A percentile compares a stretch with the other conserved stretches of the same genome.
Conservation (phyloP, 768 basidiomycete genomes). For the Tylopilus vinaceipallidus region DNA sequence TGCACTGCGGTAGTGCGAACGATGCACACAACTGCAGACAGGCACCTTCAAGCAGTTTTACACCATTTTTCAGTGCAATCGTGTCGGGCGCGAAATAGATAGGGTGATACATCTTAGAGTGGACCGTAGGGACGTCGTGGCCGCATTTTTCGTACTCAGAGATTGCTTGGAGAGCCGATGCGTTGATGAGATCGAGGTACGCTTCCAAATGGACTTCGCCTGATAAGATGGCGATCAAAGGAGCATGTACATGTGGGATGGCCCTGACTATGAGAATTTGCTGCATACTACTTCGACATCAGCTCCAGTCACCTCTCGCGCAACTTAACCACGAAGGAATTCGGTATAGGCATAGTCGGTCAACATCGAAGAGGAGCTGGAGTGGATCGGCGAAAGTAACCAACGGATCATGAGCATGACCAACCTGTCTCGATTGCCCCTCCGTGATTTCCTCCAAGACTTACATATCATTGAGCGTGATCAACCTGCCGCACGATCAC, state of each 20-base stretch:
- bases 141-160: constrained; percentile 25
- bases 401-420: constrained; percentile 5
- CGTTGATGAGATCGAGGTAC: constrained; percentile 32
- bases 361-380: constrained; percentile 93
- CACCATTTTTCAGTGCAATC: constrained; percentile 24
- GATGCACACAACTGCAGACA: constrained; percentile 28
- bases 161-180: constrained; percentile 26
- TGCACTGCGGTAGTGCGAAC: constrained; percentile 29
- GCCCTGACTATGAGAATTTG: too few species aligned
- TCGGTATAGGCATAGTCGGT: constrained; percentile 95
- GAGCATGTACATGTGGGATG: too few species aligned
- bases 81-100: constrained; percentile 21
- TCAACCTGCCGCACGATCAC: constrained; percentile 58
- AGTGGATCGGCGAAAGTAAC: background rate
- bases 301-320: constrained; percentile 31
- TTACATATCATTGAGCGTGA: constrained; percentile 95
- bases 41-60: constrained; percentile 26
- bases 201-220: constrained; percentile 30
- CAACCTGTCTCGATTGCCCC: constrained; percentile 89
- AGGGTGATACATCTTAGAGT: constrained; percentile 22
- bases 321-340: constrained; percentile 77
- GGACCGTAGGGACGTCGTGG: constrained; percentile 23
- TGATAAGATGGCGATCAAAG: too few species aligned
- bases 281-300: constrained; percentile 4
- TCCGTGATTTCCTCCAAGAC: constrained; percentile 95